Evolutionary conservation across 768 basidiomycete species (phyloP).

Genomic region (Favolaschia claudopus): DNA sequence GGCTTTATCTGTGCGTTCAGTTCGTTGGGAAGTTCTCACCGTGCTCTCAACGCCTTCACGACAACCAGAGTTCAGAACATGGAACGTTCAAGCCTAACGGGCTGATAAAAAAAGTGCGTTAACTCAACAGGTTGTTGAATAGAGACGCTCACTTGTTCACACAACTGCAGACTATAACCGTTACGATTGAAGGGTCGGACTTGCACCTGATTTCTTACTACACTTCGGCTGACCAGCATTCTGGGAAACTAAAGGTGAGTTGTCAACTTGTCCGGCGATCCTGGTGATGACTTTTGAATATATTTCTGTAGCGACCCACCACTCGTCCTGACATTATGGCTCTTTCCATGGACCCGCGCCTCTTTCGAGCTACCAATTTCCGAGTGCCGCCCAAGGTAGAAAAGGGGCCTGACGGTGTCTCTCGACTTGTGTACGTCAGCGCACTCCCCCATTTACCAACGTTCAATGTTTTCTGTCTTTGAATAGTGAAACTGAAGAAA

Average conservation of each 20-base stretch:
- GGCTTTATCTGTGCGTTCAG: slow-evolving; percentile 42
- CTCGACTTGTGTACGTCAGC: slow-evolving; percentile 65
- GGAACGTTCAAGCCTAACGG: slow-evolving; percentile 75
- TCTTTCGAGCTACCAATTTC: slow-evolving; percentile 83
- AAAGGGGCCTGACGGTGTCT: slow-evolving; percentile 71
- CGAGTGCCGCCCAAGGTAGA: slow-evolving; percentile 85
- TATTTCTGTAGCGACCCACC: slow-evolving; percentile 65
- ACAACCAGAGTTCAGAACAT: slow-evolving; percentile 49
- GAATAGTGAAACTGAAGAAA: slow-evolving; percentile 52
- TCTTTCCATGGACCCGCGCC: slow-evolving; percentile 76
- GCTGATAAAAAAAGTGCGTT: slow-evolving; percentile 79
- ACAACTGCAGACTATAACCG: slow-evolving; percentile 78
- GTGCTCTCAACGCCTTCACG: slow-evolving; percentile 35
- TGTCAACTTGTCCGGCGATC: slow-evolving; percentile 13
- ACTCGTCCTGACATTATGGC: slow-evolving; percentile 74
- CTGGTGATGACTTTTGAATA: slow-evolving; percentile 11
- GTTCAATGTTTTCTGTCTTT: slow-evolving; percentile 20
- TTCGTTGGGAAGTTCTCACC: slow-evolving; percentile 46
- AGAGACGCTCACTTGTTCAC: slow-evolving; percentile 1
- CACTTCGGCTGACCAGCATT: slow-evolving; percentile 77
- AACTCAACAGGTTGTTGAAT: neutral
- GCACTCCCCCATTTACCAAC: neutral
- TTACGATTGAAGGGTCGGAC: slow-evolving; percentile 79
- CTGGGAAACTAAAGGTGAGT: slow-evolving; percentile 69
- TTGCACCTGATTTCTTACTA: slow-evolving; percentile 89